Evolutionary conservation across 2,329 filamentous ascomycete species (phyloP), one percentile per base, ranked within the genome.

Genomic region (Exophiala calicioides): DNA sequence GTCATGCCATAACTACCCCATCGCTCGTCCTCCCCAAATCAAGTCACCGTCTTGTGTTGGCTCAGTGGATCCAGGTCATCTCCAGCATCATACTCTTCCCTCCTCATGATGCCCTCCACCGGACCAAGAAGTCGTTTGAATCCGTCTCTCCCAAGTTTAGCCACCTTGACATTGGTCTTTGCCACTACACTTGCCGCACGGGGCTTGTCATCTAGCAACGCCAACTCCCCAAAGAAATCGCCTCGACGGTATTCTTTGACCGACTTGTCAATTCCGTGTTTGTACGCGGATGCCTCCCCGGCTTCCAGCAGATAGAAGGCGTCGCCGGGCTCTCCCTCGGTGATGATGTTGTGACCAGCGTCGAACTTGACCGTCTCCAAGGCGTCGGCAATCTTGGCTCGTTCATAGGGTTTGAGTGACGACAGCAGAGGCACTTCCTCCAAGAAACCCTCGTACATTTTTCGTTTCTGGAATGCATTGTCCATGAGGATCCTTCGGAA

Each of bases 401-500:
- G 85, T 72, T 98, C 93, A 68, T 97, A 97, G 0, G 87, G 79
- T 33, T 90, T 95, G 46, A 98, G 78, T 16, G 82, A 84, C 2
- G 85, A 79, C 19, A 98, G 80, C 21, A 97, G 77, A 0, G 89
- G 88, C 2, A 97, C 93, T 65, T 95, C 90, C 66, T 95, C 90
- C 16, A 98, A 77, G 75, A 98, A 97, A 59, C 84, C 88, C 71
- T 98, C 93, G 70, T 97, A 97, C 84, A 97, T 91, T 62, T 91
- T 87, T 60, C 93, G 85, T 46, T 91, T 87, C 60, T 94, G 88
- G 73, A 96, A 97, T 3, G 93, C 95, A 29, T 88, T 94, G 71
- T 97, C 91, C 90, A 98, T 96, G 53, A 98, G 78, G 56, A 98
- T 97, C 52, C 93, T 88, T 60, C 93, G 89, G 78, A 98, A 98